These are phyloP conservation scores for Laguncularia racemosa DNA, from an alignment of 345 rosid genomes.

Conservation along the genomic window DNA sequence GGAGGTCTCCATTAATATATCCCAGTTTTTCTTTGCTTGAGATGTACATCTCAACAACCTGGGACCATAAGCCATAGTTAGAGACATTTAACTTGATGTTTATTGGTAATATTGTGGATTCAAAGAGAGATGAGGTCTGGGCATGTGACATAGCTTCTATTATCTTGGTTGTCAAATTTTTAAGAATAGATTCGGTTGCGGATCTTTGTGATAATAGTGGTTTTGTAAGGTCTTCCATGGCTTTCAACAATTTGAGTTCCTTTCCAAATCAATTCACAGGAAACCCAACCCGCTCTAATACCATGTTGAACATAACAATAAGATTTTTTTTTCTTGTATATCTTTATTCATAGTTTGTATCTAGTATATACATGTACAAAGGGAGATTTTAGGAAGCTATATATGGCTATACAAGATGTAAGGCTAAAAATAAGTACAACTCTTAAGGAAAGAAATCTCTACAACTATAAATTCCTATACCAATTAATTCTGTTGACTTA, in stretches of 20 bases:
- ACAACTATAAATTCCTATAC: too few relatives aligned
- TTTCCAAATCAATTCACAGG: background rate
- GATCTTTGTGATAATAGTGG: background rate
- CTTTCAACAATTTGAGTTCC: background rate
- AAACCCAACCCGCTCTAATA: background rate
- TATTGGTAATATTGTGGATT: background rate
- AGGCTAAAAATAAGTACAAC: too few relatives aligned
- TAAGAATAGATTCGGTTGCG: background rate
- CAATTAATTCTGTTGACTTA: too few relatives aligned
- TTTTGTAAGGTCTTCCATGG: background rate
- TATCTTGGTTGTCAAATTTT: background rate
- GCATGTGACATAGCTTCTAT: background rate
- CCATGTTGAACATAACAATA: background rate
- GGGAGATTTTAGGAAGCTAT: too few relatives aligned
- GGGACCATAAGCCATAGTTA: slow-evolving; percentile 9
- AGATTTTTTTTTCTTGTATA: too few relatives aligned
- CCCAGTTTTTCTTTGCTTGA: slow-evolving; percentile 8
- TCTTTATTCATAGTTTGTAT: too few relatives aligned
- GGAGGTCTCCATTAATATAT: slow-evolving; percentile 5
- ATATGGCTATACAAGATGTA: too few relatives aligned
- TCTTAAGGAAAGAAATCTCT: too few relatives aligned
- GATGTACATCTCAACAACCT: slow-evolving; percentile 12
- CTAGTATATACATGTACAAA: too few relatives aligned
- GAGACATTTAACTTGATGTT: slow-evolving; percentile 6
- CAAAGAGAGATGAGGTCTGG: background rate